phyloP scores from a whole-genome alignment of 768 basidiomycete genomes.

The Boletus tylopilopsis region DNA sequence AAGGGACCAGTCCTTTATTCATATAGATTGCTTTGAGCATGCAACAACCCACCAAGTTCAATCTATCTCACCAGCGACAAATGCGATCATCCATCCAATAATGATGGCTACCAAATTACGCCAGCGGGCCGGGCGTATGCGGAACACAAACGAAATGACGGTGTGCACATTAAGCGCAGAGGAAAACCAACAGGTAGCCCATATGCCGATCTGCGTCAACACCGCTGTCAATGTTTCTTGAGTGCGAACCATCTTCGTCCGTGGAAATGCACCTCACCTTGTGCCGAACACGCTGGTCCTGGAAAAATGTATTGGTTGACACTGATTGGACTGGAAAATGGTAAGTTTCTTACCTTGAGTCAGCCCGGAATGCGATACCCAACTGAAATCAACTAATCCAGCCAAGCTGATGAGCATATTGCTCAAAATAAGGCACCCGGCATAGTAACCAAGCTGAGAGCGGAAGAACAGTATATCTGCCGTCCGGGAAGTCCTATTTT shows the following conservation, averaged over 20 bases:
- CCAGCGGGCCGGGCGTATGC: constrained; percentile 47
- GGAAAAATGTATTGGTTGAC: constrained; percentile 3
- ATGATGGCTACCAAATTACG: constrained; percentile 40
- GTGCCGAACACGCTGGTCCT: constrained; percentile 52
- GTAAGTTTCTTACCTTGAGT: constrained; percentile 39
- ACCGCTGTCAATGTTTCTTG: constrained; percentile 36
- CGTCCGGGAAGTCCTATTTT: constrained; percentile 26
- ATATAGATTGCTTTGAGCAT: neutral
- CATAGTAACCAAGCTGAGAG: constrained; percentile 68
- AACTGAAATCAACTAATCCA: constrained; percentile 52
- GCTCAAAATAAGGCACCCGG: constrained; percentile 56
- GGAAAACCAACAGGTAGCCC: constrained; percentile 62
- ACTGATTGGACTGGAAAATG: neutral
- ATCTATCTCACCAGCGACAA: constrained; percentile 46
- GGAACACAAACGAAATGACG: constrained; percentile 62
- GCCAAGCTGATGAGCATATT: constrained; percentile 52
- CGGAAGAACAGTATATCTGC: constrained; percentile 61
- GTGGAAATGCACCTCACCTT: constrained; percentile 44
- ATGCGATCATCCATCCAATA: constrained; percentile 53
- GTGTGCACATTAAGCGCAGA: constrained; percentile 63
- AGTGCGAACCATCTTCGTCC: neutral
- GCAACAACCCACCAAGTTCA: neutral
- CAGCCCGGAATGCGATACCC: constrained; percentile 44
- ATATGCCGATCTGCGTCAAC: constrained; percentile 60
- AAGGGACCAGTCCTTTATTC: constrained; percentile 36